phyloP scores from a whole-genome alignment of 352 stramenopile genomes.

The Globisporangium paddicum region DNA sequence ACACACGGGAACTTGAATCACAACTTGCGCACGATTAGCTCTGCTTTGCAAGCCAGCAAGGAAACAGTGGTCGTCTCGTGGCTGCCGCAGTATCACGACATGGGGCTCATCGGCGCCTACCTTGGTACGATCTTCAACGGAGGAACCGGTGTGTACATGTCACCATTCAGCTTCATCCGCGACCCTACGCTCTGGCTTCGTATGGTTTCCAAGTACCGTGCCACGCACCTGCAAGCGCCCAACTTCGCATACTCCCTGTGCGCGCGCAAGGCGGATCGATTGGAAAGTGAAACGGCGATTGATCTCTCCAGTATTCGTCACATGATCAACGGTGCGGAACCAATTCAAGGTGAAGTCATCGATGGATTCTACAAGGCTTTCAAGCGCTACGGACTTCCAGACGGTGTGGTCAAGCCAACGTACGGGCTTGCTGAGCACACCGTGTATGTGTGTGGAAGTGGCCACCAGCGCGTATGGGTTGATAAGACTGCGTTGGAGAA shows the following conservation, averaged over 20 bases:
- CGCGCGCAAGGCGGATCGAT: constrained; percentile 90
- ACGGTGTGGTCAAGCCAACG: constrained; percentile 92
- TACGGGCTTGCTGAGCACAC: constrained; percentile 99
- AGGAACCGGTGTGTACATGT: constrained; percentile 96
- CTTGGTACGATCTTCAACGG: constrained; percentile 79
- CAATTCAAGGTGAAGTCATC: constrained; percentile 89
- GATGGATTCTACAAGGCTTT: constrained; percentile 90
- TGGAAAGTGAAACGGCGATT: constrained; percentile 37
- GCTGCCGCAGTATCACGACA: constrained; percentile 99
- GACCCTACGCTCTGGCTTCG: constrained; percentile 95
- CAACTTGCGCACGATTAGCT: constrained; percentile 96
- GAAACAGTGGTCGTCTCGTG: constrained; percentile 96
- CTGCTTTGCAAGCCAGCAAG: constrained; percentile 81
- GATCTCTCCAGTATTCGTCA: constrained; percentile 93
- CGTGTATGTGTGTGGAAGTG: constrained; percentile 96
- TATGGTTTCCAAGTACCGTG: constrained; percentile 80
- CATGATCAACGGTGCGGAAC: constrained; percentile 98
- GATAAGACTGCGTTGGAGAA: constrained; percentile 89
- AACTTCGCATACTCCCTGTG: constrained; percentile 99
- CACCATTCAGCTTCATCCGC: constrained; percentile 96
- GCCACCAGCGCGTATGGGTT: constrained; percentile 84
- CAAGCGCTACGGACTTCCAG: constrained; percentile 74
- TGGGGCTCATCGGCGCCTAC: constrained; percentile 98
- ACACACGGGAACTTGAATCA: constrained; percentile 96
- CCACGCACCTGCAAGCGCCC: constrained; percentile 97